A percentile compares a stretch with the other conserved stretches of the same genome.
Conservation (phyloP, 2,329 filamentous ascomycete species). For the Sporothrix protearum region DNA sequence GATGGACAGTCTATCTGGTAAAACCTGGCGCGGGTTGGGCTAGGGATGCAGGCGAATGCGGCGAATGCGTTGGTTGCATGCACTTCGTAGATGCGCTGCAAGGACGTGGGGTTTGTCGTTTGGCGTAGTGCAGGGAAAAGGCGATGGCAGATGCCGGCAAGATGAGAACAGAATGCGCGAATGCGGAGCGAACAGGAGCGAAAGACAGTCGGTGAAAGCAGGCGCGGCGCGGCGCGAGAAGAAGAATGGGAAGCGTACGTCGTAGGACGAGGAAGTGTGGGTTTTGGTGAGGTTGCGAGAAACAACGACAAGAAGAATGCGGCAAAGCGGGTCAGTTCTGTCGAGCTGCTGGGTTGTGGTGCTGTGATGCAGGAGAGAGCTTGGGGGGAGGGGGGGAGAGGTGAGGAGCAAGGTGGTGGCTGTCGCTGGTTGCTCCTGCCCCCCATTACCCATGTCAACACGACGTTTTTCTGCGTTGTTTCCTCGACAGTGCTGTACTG, state of each 20-base stretch:
- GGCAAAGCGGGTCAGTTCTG: slow-evolving; percentile 28
- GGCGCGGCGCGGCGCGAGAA: slow-evolving; percentile 10
- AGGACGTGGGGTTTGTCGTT: slow-evolving; percentile 27
- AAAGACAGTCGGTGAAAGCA: slow-evolving; percentile 16
- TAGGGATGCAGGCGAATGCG: slow-evolving; percentile 26
- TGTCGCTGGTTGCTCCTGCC: slow-evolving; percentile 6
- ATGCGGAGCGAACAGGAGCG: neutral
- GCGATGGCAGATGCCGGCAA: slow-evolving; percentile 5
- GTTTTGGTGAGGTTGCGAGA: slow-evolving; percentile 13
- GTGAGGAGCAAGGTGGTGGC: neutral
- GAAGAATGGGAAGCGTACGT: neutral
- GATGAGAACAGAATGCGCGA: neutral
- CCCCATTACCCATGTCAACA: slow-evolving; percentile 18
- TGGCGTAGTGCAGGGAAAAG: slow-evolving; percentile 22
- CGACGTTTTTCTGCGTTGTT: slow-evolving; percentile 16
- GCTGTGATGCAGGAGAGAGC: slow-evolving; percentile 20
- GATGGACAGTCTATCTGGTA: neutral
- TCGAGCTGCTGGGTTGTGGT: slow-evolving; percentile 19
- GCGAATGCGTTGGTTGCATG: slow-evolving; percentile 21
- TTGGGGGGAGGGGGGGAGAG: slow-evolving; percentile 16
- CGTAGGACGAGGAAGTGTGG: neutral
- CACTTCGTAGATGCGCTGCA: slow-evolving; percentile 22
- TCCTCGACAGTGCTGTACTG: slow-evolving; percentile 10
- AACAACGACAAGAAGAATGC: slow-evolving; percentile 23
- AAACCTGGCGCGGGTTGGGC: slow-evolving; percentile 20